phyloP scores from a whole-genome alignment of 768 basidiomycete species.

The Strobilomyces dryophilus region DNA sequence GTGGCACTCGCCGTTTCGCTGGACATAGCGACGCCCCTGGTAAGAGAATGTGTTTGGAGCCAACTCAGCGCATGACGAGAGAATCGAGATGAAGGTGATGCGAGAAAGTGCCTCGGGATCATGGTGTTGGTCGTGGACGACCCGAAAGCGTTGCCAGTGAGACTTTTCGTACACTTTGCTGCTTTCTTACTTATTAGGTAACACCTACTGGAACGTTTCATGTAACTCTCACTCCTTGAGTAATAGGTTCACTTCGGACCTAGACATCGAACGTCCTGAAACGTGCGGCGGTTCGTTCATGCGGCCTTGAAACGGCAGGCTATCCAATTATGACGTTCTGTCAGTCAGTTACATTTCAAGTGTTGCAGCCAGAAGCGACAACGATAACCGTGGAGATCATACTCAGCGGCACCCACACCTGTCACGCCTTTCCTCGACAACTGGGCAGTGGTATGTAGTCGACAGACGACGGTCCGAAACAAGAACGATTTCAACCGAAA shows the following conservation, averaged over 20 bases:
- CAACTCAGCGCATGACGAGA: background rate
- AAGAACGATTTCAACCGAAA: background rate
- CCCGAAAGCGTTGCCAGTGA: background rate
- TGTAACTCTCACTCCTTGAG: background rate
- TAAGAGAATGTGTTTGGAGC: background rate
- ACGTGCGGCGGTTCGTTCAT: background rate
- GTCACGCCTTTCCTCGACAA: background rate
- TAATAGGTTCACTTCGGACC: background rate
- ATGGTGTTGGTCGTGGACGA: constrained; percentile 11
- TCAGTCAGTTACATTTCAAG: background rate
- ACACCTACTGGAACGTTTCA: background rate
- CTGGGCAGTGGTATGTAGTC: background rate
- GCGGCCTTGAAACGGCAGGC: background rate
- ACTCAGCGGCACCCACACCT: background rate
- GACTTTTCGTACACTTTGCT: background rate
- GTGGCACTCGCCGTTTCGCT: constrained; percentile 15
- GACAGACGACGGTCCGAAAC: background rate
- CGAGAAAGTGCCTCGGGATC: constrained; percentile 7
- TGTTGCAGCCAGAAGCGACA: background rate
- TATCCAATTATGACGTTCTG: background rate
- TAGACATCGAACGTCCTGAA: background rate
- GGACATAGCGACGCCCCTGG: constrained; percentile 19
- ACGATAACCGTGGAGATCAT: background rate
- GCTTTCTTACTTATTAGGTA: background rate
- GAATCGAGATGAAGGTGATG: background rate